These are phyloP conservation scores for Globisporangium orthogonon DNA, from an alignment of 352 stramenopile species.

Conservation along the genomic window DNA sequence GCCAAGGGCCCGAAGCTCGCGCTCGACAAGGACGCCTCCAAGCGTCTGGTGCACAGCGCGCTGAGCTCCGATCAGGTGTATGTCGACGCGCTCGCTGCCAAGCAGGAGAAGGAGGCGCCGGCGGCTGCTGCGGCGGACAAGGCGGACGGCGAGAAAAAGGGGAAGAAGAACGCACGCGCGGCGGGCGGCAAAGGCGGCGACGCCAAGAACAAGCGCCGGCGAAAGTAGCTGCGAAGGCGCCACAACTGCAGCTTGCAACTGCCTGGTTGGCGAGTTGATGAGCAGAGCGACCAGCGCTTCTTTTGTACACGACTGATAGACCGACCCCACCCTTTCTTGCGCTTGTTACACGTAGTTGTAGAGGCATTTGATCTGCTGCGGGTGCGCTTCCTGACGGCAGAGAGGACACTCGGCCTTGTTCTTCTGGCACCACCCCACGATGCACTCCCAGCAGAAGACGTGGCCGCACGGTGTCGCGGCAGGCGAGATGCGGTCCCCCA, in stretches of 20 bases:
- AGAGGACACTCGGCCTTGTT: conserved; percentile 89
- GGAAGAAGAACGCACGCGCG: conserved; percentile 23
- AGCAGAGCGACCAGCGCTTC: not conserved
- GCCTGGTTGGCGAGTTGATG: not conserved
- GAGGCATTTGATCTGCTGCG: conserved; percentile 89
- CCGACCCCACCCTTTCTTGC: not conserved
- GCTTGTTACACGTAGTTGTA: conserved; percentile 82
- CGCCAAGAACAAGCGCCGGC: conserved; percentile 32
- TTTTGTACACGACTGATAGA: not conserved
- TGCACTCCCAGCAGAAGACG: conserved; percentile 91
- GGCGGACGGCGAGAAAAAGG: conserved; percentile 16
- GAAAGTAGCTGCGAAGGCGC: conserved; percentile 5
- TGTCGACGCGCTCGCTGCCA: conserved; percentile 52
- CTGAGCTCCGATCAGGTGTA: conserved; percentile 85
- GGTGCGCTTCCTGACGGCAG: conserved; percentile 78
- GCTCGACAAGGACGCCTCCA: conserved; percentile 75
- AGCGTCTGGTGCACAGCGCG: conserved; percentile 80
- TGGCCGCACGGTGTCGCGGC: conserved; percentile 85
- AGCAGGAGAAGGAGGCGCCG: conserved; percentile 29
- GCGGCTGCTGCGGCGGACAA: conserved; percentile 20
- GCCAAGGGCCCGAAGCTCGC: conserved; percentile 66
- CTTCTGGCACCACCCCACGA: conserved; percentile 91
- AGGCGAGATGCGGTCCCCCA: conserved; percentile 65
- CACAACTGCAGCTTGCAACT: not conserved
- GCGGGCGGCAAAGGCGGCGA: conserved; percentile 42